Evolutionary conservation across 306 rosid species (phyloP).

Genomic region (Heteromeles arbutifolia): DNA sequence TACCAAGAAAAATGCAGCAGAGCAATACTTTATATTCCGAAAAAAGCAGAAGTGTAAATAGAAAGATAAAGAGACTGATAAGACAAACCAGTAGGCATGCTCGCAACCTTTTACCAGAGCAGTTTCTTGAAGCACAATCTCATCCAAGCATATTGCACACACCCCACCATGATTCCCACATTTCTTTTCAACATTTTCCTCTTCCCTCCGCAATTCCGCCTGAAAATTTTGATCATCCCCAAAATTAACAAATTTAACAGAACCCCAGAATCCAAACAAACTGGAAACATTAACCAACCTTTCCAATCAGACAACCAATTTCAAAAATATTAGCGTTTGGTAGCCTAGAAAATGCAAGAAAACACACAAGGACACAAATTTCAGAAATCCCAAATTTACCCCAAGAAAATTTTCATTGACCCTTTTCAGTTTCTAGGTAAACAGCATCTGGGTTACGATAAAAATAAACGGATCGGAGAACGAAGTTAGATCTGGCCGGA

Average conservation of each 20-base stretch:
- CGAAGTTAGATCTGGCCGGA: neutral
- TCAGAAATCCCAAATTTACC: neutral
- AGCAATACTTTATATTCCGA: neutral
- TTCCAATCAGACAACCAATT: neutral
- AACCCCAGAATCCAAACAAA: neutral
- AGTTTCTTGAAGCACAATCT: conserved; percentile 65
- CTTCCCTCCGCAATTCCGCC: conserved; percentile 33
- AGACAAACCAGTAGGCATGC: conserved; percentile 93
- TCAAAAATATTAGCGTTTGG: no score
- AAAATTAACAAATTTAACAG: neutral
- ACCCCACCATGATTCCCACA: conserved; percentile 53
- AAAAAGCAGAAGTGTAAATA: neutral
- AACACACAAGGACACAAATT: neutral
- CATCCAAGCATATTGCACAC: conserved; percentile 72
- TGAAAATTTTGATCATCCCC: conserved; percentile 20
- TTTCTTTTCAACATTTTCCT: conserved; percentile 27
- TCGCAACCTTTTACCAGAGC: conserved; percentile 92
- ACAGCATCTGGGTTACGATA: neutral
- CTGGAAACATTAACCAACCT: neutral
- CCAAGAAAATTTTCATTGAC: neutral
- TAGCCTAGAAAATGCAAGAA: neutral
- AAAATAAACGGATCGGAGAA: neutral
- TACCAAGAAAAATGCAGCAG: neutral
- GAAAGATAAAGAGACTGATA: conserved; percentile 11
- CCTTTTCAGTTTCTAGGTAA: neutral